Percentiles rank a stretch among this genome's conserved stretches.
Conservation (phyloP, 768 basidiomycete genomes). For the Amanita molliuscula region DNA sequence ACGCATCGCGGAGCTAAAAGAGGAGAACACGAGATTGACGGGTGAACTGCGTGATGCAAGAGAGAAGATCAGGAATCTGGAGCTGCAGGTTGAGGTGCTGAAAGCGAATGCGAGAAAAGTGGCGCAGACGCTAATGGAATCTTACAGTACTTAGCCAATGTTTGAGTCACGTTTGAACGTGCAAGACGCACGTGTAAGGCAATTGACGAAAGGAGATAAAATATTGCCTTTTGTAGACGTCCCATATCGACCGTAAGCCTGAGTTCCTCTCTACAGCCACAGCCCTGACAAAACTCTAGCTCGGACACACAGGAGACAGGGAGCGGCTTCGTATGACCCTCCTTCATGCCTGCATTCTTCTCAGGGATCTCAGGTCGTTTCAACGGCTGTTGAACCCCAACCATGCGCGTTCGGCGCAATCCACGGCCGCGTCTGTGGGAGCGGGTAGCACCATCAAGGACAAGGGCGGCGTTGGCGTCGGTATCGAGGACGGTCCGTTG, state of each 20-base stretch:
- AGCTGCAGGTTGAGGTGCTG: conserved; percentile 70
- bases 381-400: conserved; percentile 1
- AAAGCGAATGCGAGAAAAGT: conserved; percentile 71
- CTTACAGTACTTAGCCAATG: conserved; percentile 5
- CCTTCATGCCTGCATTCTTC: conserved; percentile 4
- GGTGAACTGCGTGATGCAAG: conserved; percentile 69
- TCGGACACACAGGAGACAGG: background rate
- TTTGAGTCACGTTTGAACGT: background rate
- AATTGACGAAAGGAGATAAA: background rate
- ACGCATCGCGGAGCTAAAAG: conserved; percentile 17
- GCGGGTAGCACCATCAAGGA: background rate
- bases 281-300: background rate
- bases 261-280: background rate
- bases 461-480: too few species aligned
- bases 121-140: conserved; percentile 47
- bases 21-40: conserved; percentile 54
- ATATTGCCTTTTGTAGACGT: background rate
- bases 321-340: conserved; percentile 1
- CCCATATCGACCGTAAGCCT: background rate
- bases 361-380: background rate
- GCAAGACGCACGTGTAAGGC: background rate
- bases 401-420: background rate
- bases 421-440: background rate
- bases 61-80: conserved; percentile 73
- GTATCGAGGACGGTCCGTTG: background rate